Evolutionary conservation across 257 asterid genomes (phyloP).

Genomic region (Gentiana straminea): DNA sequence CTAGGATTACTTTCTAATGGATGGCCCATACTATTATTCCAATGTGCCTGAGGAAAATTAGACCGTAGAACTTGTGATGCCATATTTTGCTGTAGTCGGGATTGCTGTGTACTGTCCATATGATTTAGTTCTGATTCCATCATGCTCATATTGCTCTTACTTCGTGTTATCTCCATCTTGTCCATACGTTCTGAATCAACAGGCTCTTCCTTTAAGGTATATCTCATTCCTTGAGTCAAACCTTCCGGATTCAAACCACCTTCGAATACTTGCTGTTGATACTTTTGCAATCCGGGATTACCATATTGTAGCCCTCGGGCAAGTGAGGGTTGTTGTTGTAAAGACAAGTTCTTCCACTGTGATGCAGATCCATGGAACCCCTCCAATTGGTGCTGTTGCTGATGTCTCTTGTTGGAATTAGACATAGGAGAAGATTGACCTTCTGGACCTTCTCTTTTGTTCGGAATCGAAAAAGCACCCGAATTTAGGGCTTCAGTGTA

Average conservation of each 20-base stretch:
- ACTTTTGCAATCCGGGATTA: constrained; percentile 57
- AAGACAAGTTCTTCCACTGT: constrained; percentile 66
- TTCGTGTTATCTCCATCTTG: constrained; percentile 38
- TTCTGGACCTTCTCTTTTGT: constrained; percentile 71
- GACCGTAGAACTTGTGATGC: constrained; percentile 28
- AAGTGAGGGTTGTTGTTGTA: constrained; percentile 33
- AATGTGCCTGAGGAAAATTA: constrained; percentile 40
- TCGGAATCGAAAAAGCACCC: constrained; percentile 43
- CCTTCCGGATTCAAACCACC: constrained; percentile 62
- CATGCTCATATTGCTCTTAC: constrained; percentile 34
- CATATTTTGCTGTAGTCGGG: constrained; percentile 64
- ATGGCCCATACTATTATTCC: constrained; percentile 66
- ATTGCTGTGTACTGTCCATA: constrained; percentile 45
- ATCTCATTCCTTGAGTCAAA: constrained; percentile 61
- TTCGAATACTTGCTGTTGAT: constrained; percentile 54
- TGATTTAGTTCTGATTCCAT: constrained; percentile 42
- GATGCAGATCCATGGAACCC: constrained; percentile 56
- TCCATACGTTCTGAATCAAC: constrained; percentile 67
- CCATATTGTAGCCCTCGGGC: constrained; percentile 53
- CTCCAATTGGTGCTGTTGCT: constrained; percentile 53
- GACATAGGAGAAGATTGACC: constrained; percentile 37
- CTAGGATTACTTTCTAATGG: constrained; percentile 57
- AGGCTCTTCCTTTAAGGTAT: constrained; percentile 85
- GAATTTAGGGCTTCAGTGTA: constrained; percentile 34
- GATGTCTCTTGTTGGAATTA: constrained; percentile 48